Conservation (phyloP, 2,329 filamentous ascomycete species). For the Camillea tinctor region DNA sequence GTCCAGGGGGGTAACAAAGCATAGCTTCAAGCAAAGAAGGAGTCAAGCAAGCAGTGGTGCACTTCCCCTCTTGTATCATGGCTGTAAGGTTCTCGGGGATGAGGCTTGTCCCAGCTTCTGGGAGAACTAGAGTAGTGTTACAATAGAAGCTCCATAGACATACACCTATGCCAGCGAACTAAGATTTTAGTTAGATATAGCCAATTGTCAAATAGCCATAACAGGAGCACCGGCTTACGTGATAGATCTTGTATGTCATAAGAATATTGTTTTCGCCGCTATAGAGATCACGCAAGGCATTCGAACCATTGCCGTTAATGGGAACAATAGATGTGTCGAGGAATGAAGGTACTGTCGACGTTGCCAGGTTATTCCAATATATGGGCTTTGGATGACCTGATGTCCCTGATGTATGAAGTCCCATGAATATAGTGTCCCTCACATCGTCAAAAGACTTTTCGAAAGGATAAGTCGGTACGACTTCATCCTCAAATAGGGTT, state of each 20-base stretch:
- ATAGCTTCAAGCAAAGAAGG: constrained; percentile 26
- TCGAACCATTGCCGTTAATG: constrained; percentile 9
- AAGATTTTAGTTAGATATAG: not conserved
- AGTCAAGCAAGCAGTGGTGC: constrained; percentile 14
- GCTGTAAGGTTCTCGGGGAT: constrained; percentile 23
- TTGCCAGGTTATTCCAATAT: constrained; percentile 25
- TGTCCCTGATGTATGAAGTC: constrained; percentile 12
- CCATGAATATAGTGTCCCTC: not conserved
- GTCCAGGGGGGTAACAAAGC: constrained; percentile 15
- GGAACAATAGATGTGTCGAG: constrained; percentile 9
- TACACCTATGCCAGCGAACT: constrained; percentile 16
- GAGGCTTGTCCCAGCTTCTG: constrained; percentile 18
- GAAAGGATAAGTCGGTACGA: not conserved
- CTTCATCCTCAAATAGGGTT: not conserved
- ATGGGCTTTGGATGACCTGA: constrained; percentile 29
- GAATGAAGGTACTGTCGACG: constrained; percentile 14
- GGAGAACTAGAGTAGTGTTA: constrained; percentile 18
- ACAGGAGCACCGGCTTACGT: constrained; percentile 1
- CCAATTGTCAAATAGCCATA: not conserved
- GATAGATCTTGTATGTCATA: constrained; percentile 12
- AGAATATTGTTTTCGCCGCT: constrained; percentile 12
- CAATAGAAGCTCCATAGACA: constrained; percentile 4
- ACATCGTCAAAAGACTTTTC: constrained; percentile 3
- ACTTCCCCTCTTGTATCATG: constrained; percentile 16
- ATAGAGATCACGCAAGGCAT: constrained; percentile 1